phyloP scores from a whole-genome alignment of 345 rosid genomes.

The Salix viminalis region DNA sequence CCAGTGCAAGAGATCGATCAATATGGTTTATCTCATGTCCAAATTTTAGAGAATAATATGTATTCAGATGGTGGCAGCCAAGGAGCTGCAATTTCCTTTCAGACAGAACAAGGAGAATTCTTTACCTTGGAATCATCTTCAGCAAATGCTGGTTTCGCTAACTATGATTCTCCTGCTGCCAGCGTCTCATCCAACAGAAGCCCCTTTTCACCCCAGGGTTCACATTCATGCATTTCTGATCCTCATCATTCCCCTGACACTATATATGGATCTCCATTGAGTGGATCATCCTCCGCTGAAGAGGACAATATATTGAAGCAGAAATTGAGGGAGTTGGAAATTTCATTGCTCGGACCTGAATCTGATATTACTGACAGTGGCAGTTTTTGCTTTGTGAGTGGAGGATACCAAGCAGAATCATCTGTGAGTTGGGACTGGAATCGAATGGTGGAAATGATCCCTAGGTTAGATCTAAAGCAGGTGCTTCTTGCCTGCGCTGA shows the following conservation, averaged over 20 bases:
- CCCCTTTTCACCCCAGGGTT: conserved; percentile 81
- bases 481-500: conserved; percentile 64
- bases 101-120: conserved; percentile 48
- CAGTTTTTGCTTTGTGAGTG: conserved; percentile 44
- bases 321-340: conserved; percentile 69
- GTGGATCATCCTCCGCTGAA: conserved; percentile 58
- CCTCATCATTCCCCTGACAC: conserved; percentile 64
- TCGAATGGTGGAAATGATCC: conserved; percentile 47
- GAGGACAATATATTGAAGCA: conserved; percentile 47
- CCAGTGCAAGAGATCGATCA: conserved; percentile 43
- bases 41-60: conserved; percentile 43
- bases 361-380: conserved; percentile 42
- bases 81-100: conserved; percentile 44
- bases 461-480: conserved; percentile 53
- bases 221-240: conserved; percentile 72
- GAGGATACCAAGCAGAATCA: conserved; percentile 32
- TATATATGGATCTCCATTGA: conserved; percentile 65
- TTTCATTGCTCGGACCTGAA: conserved; percentile 60
- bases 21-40: conserved; percentile 42
- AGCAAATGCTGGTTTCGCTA: conserved; percentile 35
- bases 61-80: conserved; percentile 49
- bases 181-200: conserved; percentile 60
- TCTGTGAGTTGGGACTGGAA: conserved; percentile 43
- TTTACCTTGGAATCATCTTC: conserved; percentile 83
- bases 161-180: conserved; percentile 61